Base-by-base conservation (phyloP, 768 basidiomycete species). In the Ramaria sp. region DNA sequence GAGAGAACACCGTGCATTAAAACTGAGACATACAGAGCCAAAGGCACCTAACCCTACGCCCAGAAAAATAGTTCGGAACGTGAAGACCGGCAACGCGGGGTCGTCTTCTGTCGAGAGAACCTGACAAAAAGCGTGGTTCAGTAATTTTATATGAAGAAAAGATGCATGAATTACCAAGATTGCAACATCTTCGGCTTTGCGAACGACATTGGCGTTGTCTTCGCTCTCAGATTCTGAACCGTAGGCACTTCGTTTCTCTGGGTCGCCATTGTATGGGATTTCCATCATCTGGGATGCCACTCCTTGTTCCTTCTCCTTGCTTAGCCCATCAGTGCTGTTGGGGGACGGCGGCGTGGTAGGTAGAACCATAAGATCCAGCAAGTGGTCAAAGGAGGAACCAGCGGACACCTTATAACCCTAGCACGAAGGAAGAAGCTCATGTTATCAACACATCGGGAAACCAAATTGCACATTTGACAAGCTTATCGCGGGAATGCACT, bases 1-100 rank as follows among this genome's bases (percentile, higher is more conserved):
- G 48, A 50, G 39, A 16, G n/a, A 6, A 16, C 30, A 36, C 24
- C 24, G 10, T 24, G 51, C 8, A 58, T 34, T 56, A 58, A 58
- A 55, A 41, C 43, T 48, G 20, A 48, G 18, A 24, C 61, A 28
- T 18, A 62, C 74, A 27, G 74, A 63, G 10, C 70, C 69, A 59
- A 79, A 78, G 5, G 72, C 72, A 44, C 74, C 73, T 22, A 78
- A 61, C 5, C 77, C 77, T 30, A 71, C 53, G 6, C 77, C 77
- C 18, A 79, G 67, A 58, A 79, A 69, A 27, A 75, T 59, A 2
- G 70, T 65, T 7, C 78, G 72, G 62, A 78, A 75, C 1, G 78
- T 78, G 51, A 76, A 61, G 10, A 71, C 70, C 1, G 74, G 75
- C 0, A 77, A 66, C 0, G 67, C 66, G 0, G 79, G 75, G 59